A percentile compares a stretch with the other conserved stretches of the same genome.
Conservation (phyloP, 2,329 filamentous ascomycete genomes). For the Ceratocystiopsis minuta region DNA sequence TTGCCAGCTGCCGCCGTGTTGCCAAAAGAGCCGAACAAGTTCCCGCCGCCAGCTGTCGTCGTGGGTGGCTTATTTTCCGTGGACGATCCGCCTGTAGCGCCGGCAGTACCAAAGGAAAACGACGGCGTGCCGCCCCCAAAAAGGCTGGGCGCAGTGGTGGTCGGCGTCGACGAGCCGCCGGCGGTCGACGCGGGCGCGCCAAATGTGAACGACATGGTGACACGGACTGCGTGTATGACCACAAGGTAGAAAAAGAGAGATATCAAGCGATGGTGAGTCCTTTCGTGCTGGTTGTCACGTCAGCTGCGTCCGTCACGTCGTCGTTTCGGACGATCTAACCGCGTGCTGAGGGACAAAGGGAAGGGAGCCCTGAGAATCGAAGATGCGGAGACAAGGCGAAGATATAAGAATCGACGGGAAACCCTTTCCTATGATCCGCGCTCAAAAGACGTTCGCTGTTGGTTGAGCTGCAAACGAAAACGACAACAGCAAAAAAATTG, state of each 20-base stretch:
- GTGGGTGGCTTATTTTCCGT: neutral
- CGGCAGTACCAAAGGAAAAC: constrained; percentile 16
- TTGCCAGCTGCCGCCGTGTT: neutral
- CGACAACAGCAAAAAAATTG: constrained; percentile 3
- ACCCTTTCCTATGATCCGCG: no score
- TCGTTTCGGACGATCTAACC: no score
- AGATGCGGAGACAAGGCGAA: no score
- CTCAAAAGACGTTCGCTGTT: neutral
- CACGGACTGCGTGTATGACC: neutral
- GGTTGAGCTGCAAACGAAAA: constrained; percentile 3
- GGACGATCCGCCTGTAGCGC: neutral
- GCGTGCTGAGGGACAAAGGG: no score
- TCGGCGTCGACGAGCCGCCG: constrained; percentile 17
- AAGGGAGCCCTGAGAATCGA: no score
- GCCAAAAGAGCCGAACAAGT: neutral
- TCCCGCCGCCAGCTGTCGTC: constrained; percentile 1
- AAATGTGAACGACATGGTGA: constrained; percentile 14
- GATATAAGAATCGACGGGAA: no score
- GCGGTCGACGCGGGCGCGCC: constrained; percentile 16
- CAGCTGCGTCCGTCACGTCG: no score
- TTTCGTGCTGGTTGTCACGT: no score
- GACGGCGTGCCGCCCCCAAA: constrained; percentile 4
- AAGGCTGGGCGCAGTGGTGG: constrained; percentile 20
- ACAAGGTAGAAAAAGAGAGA: no score
- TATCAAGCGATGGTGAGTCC: no score